Evolutionary conservation across 106 monocot species (phyloP), one percentile per base, ranked within the genome.

Genomic region (Xerophyta viscosa): DNA sequence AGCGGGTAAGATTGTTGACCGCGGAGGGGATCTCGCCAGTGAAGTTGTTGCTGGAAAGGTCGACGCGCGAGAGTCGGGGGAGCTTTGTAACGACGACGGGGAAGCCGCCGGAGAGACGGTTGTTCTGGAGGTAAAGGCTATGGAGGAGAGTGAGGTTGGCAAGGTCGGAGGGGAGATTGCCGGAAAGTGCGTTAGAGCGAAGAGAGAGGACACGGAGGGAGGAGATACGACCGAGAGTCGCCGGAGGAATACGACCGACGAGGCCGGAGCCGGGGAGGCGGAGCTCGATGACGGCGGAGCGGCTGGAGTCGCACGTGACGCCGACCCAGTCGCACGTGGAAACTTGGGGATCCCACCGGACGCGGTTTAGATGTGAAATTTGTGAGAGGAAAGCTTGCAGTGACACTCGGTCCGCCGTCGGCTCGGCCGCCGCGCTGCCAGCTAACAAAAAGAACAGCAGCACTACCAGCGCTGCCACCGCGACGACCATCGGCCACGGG

Each of bases 121-220:
- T 94, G 37, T 55, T 44, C 46, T 93, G 87, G 3, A 93, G 63
- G 57, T 72, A 87, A 58, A 93, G 77, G 46, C 66, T 41, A 43
- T 27, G 62, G 54, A 93, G 87, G 29, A 42, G 27, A 27, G 79
- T 28, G 24, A 93, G 79, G 56, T 71, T 75, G 54, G 60, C 41
- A 53, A 94, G 33, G 53, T 75, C 78, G 17, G 52, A 37, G 24
- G 91, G 93, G 8, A 84, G 37, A 43, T 70, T 29, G 37, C 93
- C 93, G 41, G 58, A 51, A 54, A 94, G 71, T 33, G 29, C 36
- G 64, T 94, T 94, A 63, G 64, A 66, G 37, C 84, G 84, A 60
- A 94, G 88, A 26, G 84, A 88, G 58, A 94, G 62, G 41, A 94
- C 74, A 22, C 69, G 80, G 41, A 94, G 88, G 37, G 37, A 42